These are phyloP conservation scores for Clavispora vitiphila DNA, from an alignment of 805 yeast species.

Conservation along the genomic window DNA sequence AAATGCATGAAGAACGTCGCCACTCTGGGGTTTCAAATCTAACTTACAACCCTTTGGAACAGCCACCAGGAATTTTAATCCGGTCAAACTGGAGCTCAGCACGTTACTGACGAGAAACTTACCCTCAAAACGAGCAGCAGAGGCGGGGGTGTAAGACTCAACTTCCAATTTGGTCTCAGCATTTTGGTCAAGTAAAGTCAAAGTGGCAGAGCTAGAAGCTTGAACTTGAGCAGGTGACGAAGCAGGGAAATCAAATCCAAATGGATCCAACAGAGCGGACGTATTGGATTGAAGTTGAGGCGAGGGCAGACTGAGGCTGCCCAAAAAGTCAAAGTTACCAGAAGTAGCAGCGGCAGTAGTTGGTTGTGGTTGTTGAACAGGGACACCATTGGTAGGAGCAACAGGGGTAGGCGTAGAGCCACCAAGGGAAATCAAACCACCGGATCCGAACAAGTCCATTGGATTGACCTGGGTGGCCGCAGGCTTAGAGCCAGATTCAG, in stretches of 20 bases:
- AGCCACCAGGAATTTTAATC: slow-evolving; percentile 60
- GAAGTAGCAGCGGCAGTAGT: slow-evolving; percentile 1
- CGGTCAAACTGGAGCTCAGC: slow-evolving; percentile 39
- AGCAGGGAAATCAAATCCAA: slow-evolving; percentile 35
- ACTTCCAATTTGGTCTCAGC: slow-evolving; percentile 46
- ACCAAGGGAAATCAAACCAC: slow-evolving; percentile 46
- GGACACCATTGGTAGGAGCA: slow-evolving; percentile 3
- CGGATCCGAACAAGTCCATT: slow-evolving; percentile 42
- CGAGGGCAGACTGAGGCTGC: slow-evolving; percentile 38
- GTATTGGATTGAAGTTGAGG: slow-evolving; percentile 32
- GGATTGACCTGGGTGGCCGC: slow-evolving; percentile 22
- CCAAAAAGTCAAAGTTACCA: slow-evolving; percentile 25
- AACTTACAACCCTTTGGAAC: slow-evolving; percentile 62
- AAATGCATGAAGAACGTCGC: slow-evolving; percentile 46
- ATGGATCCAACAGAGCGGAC: slow-evolving; percentile 33
- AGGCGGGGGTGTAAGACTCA: slow-evolving; percentile 27
- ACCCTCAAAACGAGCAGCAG: slow-evolving; percentile 36
- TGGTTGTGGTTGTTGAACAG: slow-evolving; percentile 16
- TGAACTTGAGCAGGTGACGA: slow-evolving; percentile 30
- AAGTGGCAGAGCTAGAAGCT: slow-evolving; percentile 9
- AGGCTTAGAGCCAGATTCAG: slow-evolving; percentile 23
- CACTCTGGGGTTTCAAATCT: slow-evolving; percentile 58
- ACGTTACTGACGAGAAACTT: slow-evolving; percentile 50
- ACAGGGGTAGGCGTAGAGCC: slow-evolving; percentile 6
- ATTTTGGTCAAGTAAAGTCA: slow-evolving; percentile 37